Evolutionary conservation across 2,329 filamentous ascomycete genomes (phyloP), one percentile per base, ranked within the genome.

Genomic region (Colletotrichum costaricense): DNA sequence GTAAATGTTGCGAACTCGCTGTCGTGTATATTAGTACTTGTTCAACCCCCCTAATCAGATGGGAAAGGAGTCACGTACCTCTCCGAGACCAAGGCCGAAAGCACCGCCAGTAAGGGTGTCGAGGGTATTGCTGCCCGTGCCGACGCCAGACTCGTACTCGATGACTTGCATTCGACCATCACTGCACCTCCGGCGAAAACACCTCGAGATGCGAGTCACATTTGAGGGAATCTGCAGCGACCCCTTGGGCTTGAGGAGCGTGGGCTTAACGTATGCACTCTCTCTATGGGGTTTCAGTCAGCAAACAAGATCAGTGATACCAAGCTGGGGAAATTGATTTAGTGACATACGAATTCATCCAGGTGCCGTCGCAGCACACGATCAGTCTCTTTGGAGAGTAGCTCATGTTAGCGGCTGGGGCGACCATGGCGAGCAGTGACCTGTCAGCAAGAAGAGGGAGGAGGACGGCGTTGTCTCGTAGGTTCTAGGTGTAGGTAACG

Each of bases 1-100:
- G 77, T 93, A 93, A 1, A 89, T 88, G 78, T 92, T 90, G 14
- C 89, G 87, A 66, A 93, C 86, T 69, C 84, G 80, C 82, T 92
- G 76, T 6, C 77, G 79, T 69, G 30, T 1, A 12, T 19, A 35
- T 76, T 33, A 69, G 66, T 24, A 26, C 19, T 30, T 56, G 5
- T 1, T 6, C n/a, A 5, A 33, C 2, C 5, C 3, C 2, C 5
- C 4, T 35, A 12, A 9, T 26, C 24, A 3, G 14, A 35, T 14
- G n/a, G 30, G 5, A 52, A 12, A 46, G 24, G 0, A 11, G 22
- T 7, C 30, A 46, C 82, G 66, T 71, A 87, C 87, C 81, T 90
- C 88, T 30, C 86, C 83, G 55, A 91, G 85, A 1, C 89, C 88
- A 19, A 84, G 79, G 2, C 89, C 88, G 76, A 90, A 89, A 2